Percentiles rank a stretch among this genome's conserved stretches.
Evolutionary conservation across 345 rosid genomes (phyloP).

Genomic region (Gossypium mustelinum): DNA sequence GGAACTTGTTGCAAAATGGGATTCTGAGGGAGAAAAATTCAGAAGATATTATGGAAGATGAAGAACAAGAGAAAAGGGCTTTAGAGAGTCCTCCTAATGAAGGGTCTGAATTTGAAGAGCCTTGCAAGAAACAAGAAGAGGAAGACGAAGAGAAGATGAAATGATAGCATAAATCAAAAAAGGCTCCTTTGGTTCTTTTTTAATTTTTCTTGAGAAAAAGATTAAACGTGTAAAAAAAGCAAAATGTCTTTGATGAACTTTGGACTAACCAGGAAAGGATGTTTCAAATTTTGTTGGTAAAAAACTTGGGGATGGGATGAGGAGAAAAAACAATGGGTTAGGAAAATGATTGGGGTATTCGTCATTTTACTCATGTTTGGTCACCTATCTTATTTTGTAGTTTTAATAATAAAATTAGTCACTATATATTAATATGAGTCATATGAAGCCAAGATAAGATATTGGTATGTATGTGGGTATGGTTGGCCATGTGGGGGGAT

Average conservation of each 20-base stretch:
- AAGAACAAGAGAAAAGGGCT: slow-evolving; percentile 78
- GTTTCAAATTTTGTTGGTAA: slow-evolving; percentile 18
- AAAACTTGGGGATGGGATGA: neutral
- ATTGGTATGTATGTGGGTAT: neutral
- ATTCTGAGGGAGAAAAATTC: slow-evolving; percentile 25
- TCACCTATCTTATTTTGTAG: neutral
- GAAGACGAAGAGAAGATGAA: slow-evolving; percentile 34
- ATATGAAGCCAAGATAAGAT: neutral
- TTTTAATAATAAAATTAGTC: slow-evolving; percentile 4
- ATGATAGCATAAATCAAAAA: neutral
- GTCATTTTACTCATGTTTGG: neutral
- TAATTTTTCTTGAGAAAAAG: neutral
- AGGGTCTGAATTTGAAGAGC: slow-evolving; percentile 30
- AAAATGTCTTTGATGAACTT: slow-evolving; percentile 23
- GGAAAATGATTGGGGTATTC: neutral
- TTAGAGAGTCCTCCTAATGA: slow-evolving; percentile 61
- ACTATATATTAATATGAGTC: neutral
- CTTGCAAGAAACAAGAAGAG: slow-evolving; percentile 29
- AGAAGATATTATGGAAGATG: slow-evolving; percentile 29
- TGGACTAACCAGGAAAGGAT: slow-evolving; percentile 9
- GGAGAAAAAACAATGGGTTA: neutral
- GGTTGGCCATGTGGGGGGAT: slow-evolving; percentile 13
- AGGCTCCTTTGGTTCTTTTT: neutral
- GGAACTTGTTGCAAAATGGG: slow-evolving; percentile 29
- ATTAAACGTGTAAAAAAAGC: neutral